Evolutionary conservation across 2,329 filamentous ascomycete species (phyloP), one percentile per base, ranked within the genome.

Genomic region (Plenodomus tracheiphilus): DNA sequence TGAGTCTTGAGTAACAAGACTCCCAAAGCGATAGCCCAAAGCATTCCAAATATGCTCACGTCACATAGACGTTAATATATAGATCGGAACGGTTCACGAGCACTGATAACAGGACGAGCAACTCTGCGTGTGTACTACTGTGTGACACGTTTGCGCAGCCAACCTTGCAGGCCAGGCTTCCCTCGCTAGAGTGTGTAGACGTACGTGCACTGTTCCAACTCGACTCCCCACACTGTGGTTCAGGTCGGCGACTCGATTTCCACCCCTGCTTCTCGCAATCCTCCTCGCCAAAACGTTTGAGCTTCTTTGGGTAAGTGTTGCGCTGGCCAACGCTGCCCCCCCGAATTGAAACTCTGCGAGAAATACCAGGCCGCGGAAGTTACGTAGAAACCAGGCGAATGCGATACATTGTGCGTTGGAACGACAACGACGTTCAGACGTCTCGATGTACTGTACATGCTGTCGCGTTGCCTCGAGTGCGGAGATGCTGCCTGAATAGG

Each of bases 171-270:
- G 10, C 28, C 28, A 7, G 11, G 13, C 6, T 25, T 25, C 13
- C 28, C 4, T 15, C 9, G 21, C 25, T 18, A 34, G 38, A 30
- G 19, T 20, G 35, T 18, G 16, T 41, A 8, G 32, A 41, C 22
- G 16, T 22, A 42, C 39, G 47, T 25, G 49, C 25, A 50, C 47
- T 34, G 46, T 46, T 49, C 47, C 41, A 40, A 51, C 46, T 49
- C 35, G 35, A 37, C 41, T 52, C 34, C 62, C 64, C 46, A 51
- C 19, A 40, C n/a, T 52, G 43, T 58, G 65, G 62, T 48, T 65
- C 62, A 66, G 53, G 64, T 68, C 65, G 65, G 61, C 65, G 65
- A 68, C 48, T 25, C 47, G 30, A n/a, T n/a, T 41, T 15, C 25
- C n/a, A 16, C 7, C 28, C 22, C 15, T 39, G 22, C 38, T 37